phyloP scores from a whole-genome alignment of 331 rosid genomes.

The Quercus phellos region DNA sequence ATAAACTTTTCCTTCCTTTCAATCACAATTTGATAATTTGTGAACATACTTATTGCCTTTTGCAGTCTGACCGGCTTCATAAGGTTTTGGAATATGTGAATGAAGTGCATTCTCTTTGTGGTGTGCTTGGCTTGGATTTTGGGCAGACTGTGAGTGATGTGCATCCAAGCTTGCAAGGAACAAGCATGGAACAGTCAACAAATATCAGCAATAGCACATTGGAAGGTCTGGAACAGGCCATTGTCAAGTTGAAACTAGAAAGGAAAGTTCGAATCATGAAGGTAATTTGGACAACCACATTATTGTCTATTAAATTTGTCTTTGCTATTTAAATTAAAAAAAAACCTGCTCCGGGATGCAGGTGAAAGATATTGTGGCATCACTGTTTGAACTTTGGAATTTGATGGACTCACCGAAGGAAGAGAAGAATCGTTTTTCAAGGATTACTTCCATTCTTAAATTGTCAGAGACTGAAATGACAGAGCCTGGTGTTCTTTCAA shows the following conservation, averaged over 20 bases:
- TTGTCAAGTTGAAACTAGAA: conserved; percentile 63
- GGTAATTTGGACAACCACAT: conserved; percentile 35
- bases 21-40: neutral
- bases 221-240: conserved; percentile 82
- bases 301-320: conserved; percentile 3
- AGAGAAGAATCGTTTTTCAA: conserved; percentile 58
- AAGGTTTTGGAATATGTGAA: conserved; percentile 82
- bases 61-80: conserved; percentile 87
- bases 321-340: neutral
- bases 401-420: conserved; percentile 95
- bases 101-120: conserved; percentile 86
- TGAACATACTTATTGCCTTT: conserved; percentile 13
- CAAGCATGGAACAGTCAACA: conserved; percentile 68
- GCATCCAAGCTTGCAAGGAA: conserved; percentile 83
- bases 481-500: conserved; percentile 67
- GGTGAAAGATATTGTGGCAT: conserved; percentile 65
- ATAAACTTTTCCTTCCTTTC: neutral
- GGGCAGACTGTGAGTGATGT: conserved; percentile 81
- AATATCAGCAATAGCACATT: conserved; percentile 81
- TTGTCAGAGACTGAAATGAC: conserved; percentile 60
- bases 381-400: conserved; percentile 83
- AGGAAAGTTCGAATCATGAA: conserved; percentile 66
- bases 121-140: conserved; percentile 85
- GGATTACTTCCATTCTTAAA: conserved; percentile 50
- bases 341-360: conserved; percentile 36